These are phyloP conservation scores for Amanita polypyramis DNA, from an alignment of 768 basidiomycete genomes.

Conservation along the genomic window DNA sequence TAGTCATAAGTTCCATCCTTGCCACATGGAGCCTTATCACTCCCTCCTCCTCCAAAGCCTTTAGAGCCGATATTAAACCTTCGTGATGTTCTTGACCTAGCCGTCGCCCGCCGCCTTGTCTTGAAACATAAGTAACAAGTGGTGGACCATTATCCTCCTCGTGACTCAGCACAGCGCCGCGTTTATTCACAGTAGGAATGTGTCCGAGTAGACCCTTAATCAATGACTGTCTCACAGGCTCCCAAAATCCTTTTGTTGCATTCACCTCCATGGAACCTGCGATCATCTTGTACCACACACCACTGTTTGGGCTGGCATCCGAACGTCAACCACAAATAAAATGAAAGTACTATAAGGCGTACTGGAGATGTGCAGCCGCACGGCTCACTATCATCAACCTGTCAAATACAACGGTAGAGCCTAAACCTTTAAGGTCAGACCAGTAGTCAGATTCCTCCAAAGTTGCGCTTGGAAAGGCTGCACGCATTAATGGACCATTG, in stretches of 20 bases:
- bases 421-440: constrained; percentile 38
- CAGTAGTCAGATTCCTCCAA: constrained; percentile 55
- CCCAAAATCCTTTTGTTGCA: constrained; percentile 22
- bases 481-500: constrained; percentile 53
- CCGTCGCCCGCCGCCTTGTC: constrained; percentile 34
- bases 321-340: constrained; percentile 11
- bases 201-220: constrained; percentile 23
- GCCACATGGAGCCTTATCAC: constrained; percentile 36
- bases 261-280: constrained; percentile 22
- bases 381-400: constrained; percentile 53
- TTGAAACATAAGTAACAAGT: constrained; percentile 46
- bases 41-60: constrained; percentile 37
- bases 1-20: constrained; percentile 30
- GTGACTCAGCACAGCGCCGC: constrained; percentile 11
- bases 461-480: constrained; percentile 48
- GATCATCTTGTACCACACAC: constrained; percentile 25
- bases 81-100: constrained; percentile 39
- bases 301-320: constrained; percentile 16
- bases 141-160: constrained; percentile 12
- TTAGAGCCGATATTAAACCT: constrained; percentile 34
- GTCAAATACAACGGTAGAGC: constrained; percentile 48
- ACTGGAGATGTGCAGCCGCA: constrained; percentile 45
- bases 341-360: constrained; percentile 8
- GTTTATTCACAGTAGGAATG: constrained; percentile 14
- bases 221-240: constrained; percentile 21